phyloP scores from a whole-genome alignment of 108 stramenopile species.

The Skeletonema tropicum region DNA sequence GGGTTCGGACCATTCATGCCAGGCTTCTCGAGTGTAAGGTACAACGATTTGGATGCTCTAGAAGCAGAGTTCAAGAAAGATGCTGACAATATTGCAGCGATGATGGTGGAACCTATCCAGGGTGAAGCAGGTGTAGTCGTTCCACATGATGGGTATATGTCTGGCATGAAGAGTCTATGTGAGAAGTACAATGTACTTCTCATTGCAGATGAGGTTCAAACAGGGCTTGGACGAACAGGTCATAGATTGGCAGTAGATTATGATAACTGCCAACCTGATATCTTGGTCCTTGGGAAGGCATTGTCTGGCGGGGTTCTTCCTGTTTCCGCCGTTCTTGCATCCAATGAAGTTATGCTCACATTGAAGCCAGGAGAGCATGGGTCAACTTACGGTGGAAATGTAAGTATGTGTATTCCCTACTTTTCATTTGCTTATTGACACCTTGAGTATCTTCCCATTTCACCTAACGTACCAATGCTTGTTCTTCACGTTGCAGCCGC shows the following conservation, averaged over 20 bases:
- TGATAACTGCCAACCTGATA: slow-evolving; percentile 94
- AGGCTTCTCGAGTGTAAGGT: slow-evolving; percentile 90
- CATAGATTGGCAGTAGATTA: slow-evolving; percentile 91
- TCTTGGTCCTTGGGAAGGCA: slow-evolving; percentile 80
- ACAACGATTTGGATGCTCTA: slow-evolving; percentile 86
- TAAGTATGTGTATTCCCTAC: background rate
- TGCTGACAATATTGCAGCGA: slow-evolving; percentile 91
- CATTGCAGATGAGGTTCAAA: slow-evolving; percentile 99
- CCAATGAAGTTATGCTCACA: slow-evolving; percentile 96
- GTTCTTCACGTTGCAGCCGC: slow-evolving; percentile 46
- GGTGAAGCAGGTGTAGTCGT: slow-evolving; percentile 99
- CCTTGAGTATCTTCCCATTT: background rate
- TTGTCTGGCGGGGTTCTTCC: slow-evolving; percentile 97
- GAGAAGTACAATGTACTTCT: slow-evolving; percentile 94
- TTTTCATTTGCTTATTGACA: background rate
- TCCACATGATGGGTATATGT: slow-evolving; percentile 96
- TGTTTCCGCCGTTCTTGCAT: slow-evolving; percentile 95
- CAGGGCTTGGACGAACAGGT: slow-evolving; percentile 97
- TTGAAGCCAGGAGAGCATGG: slow-evolving; percentile 99
- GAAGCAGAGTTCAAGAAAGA: slow-evolving; percentile 88
- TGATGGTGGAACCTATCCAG: slow-evolving; percentile 99
- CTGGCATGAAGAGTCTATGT: slow-evolving; percentile 85
- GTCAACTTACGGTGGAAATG: slow-evolving; percentile 97
- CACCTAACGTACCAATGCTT: background rate
- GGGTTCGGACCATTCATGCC: slow-evolving; percentile 98